Percentiles rank a stretch among this genome's conserved stretches.
Conservation (phyloP, 2,329 filamentous ascomycete genomes). For the Hypoxylon sp. region DNA sequence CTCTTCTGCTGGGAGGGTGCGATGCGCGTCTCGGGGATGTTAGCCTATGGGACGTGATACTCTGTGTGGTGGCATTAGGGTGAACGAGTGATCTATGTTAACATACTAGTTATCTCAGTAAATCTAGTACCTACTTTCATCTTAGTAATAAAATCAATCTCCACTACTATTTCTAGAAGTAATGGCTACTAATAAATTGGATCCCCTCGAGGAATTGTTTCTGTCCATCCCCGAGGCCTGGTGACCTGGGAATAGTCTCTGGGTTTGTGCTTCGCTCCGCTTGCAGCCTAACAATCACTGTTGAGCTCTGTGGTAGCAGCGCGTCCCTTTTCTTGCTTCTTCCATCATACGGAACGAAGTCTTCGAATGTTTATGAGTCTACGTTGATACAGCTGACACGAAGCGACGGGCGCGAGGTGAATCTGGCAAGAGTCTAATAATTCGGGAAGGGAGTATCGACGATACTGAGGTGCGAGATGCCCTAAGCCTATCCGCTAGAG, state of each 20-base stretch:
- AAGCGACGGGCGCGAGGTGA: background rate
- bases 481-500: too few relatives aligned
- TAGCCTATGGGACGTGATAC: too few relatives aligned
- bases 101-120: too few relatives aligned
- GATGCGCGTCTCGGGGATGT: background rate
- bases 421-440: background rate
- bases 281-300: conserved; percentile 26
- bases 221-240: background rate
- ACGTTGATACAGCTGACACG: background rate
- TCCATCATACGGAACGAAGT: too few relatives aligned
- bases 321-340: too few relatives aligned
- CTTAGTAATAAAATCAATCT: too few relatives aligned
- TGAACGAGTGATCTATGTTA: too few relatives aligned
- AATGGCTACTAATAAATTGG: background rate
- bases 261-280: background rate
- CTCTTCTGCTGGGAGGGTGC: background rate
- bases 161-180: background rate
- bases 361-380: background rate
- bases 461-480: too few relatives aligned
- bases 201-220: background rate
- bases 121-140: too few relatives aligned
- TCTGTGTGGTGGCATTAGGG: too few relatives aligned
- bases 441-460: background rate
- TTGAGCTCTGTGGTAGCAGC: background rate
- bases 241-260: background rate